Percentiles rank a stretch among this genome's conserved stretches.
Evolutionary conservation across 2,329 filamentous ascomycete genomes (phyloP).

Genomic region (Trichoderma atrobrunneum): DNA sequence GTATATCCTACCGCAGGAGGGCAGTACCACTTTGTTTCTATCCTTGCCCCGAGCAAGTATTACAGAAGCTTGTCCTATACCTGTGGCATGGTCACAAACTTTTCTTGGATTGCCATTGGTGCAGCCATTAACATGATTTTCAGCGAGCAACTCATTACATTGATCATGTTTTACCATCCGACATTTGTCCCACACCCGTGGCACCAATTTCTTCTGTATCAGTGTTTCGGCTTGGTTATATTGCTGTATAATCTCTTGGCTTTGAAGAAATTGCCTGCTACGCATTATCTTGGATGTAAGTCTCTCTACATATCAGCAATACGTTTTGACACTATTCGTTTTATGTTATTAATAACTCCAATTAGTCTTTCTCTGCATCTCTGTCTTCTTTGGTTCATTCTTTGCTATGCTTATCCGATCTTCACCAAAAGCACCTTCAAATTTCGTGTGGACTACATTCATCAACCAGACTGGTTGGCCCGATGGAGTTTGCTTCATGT

Average conservation of each 20-base stretch:
- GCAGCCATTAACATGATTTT: neutral
- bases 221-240: neutral
- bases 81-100: neutral
- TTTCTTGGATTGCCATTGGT: neutral
- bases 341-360: neutral
- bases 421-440: constrained; percentile 17
- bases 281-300: neutral
- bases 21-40: constrained; percentile 38
- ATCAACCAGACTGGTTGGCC: constrained; percentile 31
- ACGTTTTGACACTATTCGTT: neutral
- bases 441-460: constrained; percentile 32
- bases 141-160: neutral
- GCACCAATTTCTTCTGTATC: neutral
- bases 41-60: constrained; percentile 27
- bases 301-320: neutral
- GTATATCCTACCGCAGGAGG: constrained; percentile 38
- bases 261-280: neutral
- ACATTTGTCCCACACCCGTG: neutral
- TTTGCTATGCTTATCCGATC: constrained; percentile 16
- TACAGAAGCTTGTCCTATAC: constrained; percentile 17
- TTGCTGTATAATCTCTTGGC: neutral
- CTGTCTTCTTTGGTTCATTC: neutral
- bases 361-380: neutral
- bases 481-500: constrained; percentile 36
- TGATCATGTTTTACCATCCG: neutral